Conservation (phyloP, 2,329 filamentous ascomycete species). For the Pseudogymnoascus sp. region DNA sequence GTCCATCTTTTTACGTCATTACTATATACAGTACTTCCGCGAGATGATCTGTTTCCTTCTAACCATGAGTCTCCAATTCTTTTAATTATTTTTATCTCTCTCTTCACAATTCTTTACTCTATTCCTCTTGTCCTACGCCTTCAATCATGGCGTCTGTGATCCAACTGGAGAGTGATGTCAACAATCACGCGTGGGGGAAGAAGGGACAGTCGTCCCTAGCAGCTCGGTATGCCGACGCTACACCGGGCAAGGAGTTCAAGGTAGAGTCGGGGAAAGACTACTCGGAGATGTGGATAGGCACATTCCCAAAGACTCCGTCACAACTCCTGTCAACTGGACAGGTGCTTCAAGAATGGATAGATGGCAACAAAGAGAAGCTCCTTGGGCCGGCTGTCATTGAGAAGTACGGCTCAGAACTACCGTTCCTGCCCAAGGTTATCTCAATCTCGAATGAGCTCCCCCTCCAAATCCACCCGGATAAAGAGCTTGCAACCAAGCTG, state of each 20-base stretch:
- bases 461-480: conserved; percentile 68
- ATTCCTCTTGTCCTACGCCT: neutral
- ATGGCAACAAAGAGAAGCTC: conserved; percentile 53
- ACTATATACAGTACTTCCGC: neutral
- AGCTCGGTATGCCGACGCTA: conserved; percentile 57
- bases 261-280: conserved; percentile 59
- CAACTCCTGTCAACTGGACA: conserved; percentile 56
- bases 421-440: conserved; percentile 68
- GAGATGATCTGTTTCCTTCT: neutral
- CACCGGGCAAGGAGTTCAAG: conserved; percentile 54
- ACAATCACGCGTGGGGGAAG: conserved; percentile 67
- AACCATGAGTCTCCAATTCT: neutral
- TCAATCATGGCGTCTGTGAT: conserved; percentile 31
- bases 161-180: conserved; percentile 40
- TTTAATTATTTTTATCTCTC: neutral
- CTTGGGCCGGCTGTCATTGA: conserved; percentile 55
- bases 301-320: conserved; percentile 64
- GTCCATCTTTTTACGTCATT: conserved; percentile 6
- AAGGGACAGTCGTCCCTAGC: conserved; percentile 58
- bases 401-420: conserved; percentile 58
- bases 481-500: conserved; percentile 55
- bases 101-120: conserved; percentile 16
- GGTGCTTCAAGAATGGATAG: conserved; percentile 56
- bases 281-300: conserved; percentile 70
- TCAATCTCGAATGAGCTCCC: conserved; percentile 70